Base-by-base conservation (phyloP, 2,329 filamentous ascomycete genomes). In the Aspergillus sojae region DNA sequence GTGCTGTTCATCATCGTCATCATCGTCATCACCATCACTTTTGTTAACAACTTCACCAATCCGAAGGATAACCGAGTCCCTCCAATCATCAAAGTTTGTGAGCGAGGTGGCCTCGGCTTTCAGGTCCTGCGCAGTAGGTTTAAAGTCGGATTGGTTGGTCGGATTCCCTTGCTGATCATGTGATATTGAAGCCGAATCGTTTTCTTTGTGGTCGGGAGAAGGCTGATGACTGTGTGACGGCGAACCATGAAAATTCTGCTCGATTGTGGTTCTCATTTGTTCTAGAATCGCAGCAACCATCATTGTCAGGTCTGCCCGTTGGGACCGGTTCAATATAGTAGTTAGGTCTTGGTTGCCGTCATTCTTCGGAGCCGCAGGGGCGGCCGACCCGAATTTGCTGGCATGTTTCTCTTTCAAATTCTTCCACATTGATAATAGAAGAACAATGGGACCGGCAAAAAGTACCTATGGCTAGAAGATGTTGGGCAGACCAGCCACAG, bases 61-160 rank as follows among this genome's bases (percentile, higher is more conserved):
- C 16, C 93, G 86, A 62, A 87, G 84, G 46, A 92, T 80, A 11
- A 97, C 86, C 14, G 83, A 82, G 6, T 87, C 84, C 70, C 92
- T 87, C 94, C 94, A 98, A 67, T 92, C 90, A 62, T 91, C 88
- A 74, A 94, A 96, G 73, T 90, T 88, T 7, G 84, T 80, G 5
- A 96, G 75, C 1, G 89, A 85, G 60, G 90, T 88, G 66, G 86
- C 64, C 62, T 75, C 73, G 6, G 88, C 79, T 89, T 93, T 70
- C 93, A 78, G 70, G 69, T 74, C 64, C 21, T 70, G 66, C 12
- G 53, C 52, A 14, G 64, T 62, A 10, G 65, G 60, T 4, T 59
- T 62, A 6, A 62, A 30, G 52, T 64, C 63, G 12, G 57, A 65
- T 52, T 62, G 34, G 50, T 53, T 43, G n/a, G 52, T 7, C 6